Evolutionary conservation across 176 grass and related monocot species (phyloP).

Genomic region (Pontederia paniculata): DNA sequence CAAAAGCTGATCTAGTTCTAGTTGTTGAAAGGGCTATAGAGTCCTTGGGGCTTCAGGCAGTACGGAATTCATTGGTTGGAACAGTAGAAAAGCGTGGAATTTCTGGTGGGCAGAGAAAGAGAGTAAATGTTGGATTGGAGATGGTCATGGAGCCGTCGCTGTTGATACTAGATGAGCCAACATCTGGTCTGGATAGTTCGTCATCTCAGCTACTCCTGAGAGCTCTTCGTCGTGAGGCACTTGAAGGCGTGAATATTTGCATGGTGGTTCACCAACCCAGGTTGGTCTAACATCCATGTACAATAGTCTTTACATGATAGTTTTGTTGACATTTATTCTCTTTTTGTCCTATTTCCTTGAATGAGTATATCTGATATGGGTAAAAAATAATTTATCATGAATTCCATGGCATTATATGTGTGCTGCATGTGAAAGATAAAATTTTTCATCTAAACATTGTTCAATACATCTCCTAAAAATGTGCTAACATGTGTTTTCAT

Average conservation of each 20-base stretch:
- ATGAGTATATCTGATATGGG: background rate
- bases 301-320: background rate
- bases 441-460: background rate
- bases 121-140: conserved; percentile 78
- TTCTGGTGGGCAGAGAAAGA: conserved; percentile 78
- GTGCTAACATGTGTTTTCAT: no score
- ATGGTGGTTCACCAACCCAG: conserved; percentile 82
- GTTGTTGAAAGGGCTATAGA: conserved; percentile 67
- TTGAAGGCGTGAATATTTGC: conserved; percentile 65
- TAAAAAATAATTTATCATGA: background rate
- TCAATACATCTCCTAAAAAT: background rate
- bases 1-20: conserved; percentile 39
- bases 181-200: conserved; percentile 79
- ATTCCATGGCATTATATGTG: background rate
- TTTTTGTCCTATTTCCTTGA: background rate
- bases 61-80: conserved; percentile 71
- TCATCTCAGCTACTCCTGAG: conserved; percentile 62
- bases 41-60: conserved; percentile 59
- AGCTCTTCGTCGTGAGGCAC: conserved; percentile 69
- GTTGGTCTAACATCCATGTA: conserved; percentile 19
- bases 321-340: background rate
- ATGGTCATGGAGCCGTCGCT: conserved; percentile 88
- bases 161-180: conserved; percentile 83
- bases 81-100: conserved; percentile 78
- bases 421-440: background rate